Percentiles rank a stretch among this genome's conserved stretches.
phyloP scores from a whole-genome alignment of 2,329 filamentous ascomycete genomes.

The Madurella fahalii region DNA sequence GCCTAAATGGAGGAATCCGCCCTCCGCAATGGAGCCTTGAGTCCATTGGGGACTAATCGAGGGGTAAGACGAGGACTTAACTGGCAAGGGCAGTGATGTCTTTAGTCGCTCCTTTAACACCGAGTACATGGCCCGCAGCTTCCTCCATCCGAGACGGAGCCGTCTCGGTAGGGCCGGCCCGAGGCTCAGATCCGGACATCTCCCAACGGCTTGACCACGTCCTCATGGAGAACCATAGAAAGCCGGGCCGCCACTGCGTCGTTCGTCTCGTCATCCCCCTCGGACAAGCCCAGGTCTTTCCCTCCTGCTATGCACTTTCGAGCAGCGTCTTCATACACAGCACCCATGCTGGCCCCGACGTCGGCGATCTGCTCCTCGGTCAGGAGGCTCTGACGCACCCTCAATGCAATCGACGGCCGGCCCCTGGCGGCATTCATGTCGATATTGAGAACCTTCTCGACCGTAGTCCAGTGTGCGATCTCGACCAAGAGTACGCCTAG shows the following conservation, averaged over 20 bases:
- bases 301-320: constrained; percentile 29
- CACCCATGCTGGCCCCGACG: constrained; percentile 27
- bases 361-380: constrained; percentile 21
- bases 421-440: constrained; percentile 20
- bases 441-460: constrained; percentile 25
- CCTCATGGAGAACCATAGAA: constrained; percentile 40
- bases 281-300: constrained; percentile 33
- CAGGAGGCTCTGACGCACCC: constrained; percentile 24
- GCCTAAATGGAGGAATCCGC: constrained; percentile 17
- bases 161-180: neutral
- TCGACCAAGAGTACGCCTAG: constrained; percentile 49
- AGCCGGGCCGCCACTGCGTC: constrained; percentile 38
- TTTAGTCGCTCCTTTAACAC: no score
- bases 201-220: constrained; percentile 42
- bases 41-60: neutral
- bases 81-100: neutral
- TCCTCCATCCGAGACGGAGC: neutral
- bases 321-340: constrained; percentile 25
- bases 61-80: neutral
- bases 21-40: constrained; percentile 1
- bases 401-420: constrained; percentile 25
- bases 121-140: neutral
- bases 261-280: constrained; percentile 39
- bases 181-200: constrained; percentile 32
- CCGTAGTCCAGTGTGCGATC: constrained; percentile 34